phyloP scores from a whole-genome alignment of 179 eudicot species.

The Beta lomatogona region DNA sequence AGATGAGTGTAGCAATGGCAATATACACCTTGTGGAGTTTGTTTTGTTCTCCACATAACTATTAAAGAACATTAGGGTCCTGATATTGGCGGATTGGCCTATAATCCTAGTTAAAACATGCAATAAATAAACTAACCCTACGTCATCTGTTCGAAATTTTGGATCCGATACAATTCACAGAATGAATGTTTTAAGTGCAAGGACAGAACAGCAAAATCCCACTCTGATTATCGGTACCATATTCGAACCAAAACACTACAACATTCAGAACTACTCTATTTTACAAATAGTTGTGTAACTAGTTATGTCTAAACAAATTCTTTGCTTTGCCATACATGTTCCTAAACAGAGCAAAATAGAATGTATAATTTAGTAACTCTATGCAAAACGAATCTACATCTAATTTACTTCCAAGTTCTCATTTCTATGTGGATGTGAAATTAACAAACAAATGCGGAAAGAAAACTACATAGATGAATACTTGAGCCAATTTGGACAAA shows the following conservation, averaged over 20 bases:
- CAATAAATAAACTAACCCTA: background rate
- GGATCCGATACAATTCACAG: no score
- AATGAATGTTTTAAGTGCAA: background rate
- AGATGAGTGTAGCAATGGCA: no score
- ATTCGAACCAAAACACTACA: background rate
- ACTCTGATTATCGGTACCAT: background rate
- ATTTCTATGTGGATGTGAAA: constrained; percentile 36
- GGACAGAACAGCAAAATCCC: background rate
- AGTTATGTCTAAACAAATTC: constrained; percentile 24
- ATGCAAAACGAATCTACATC: constrained; percentile 42
- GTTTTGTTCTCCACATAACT: no score
- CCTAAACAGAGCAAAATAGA: constrained; percentile 23
- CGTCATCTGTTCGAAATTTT: background rate
- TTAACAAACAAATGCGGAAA: constrained; percentile 39
- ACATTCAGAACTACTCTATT: constrained; percentile 16
- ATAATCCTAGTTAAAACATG: background rate
- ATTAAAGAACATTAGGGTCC: no score
- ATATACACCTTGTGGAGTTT: no score
- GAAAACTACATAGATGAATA: constrained; percentile 14
- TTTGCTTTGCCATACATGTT: constrained; percentile 27
- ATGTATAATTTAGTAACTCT: constrained; percentile 35
- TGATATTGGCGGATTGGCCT: no score
- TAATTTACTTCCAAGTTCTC: constrained; percentile 22
- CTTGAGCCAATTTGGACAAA: constrained; percentile 18
- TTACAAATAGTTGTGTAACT: constrained; percentile 23